phyloP scores from a whole-genome alignment of 1,284 basidiomycete genomes.

The Filobasidium uniguttulatum region DNA sequence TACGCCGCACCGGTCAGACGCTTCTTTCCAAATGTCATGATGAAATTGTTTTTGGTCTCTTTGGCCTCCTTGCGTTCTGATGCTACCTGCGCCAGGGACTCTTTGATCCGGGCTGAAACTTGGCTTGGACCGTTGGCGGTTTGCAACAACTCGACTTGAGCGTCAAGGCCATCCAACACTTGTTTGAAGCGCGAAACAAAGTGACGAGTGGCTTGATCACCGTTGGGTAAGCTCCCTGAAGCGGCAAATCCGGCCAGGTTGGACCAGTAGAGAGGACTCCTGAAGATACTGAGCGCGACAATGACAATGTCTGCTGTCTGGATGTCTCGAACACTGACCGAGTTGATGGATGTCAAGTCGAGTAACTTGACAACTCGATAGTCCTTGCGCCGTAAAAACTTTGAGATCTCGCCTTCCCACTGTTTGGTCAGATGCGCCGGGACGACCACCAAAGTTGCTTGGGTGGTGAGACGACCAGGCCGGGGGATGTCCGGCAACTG shows the following conservation, averaged over 20 bases:
- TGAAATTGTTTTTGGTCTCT: slow-evolving; percentile 22
- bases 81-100: slow-evolving; percentile 34
- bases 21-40: slow-evolving; percentile 12
- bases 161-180: slow-evolving; percentile 46
- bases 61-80: slow-evolving; percentile 24
- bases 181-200: slow-evolving; percentile 65
- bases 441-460: slow-evolving; percentile 72
- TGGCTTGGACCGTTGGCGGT: slow-evolving; percentile 43
- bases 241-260: slow-evolving; percentile 59
- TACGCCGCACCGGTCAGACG: slow-evolving; percentile 1
- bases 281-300: slow-evolving; percentile 73
- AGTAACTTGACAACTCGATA: slow-evolving; percentile 47
- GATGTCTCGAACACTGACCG: slow-evolving; percentile 58
- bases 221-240: slow-evolving; percentile 48
- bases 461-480: slow-evolving; percentile 35
- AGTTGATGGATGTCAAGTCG: slow-evolving; percentile 43
- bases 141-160: slow-evolving; percentile 54
- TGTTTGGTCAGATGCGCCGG: slow-evolving; percentile 80
- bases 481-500: slow-evolving; percentile 36
- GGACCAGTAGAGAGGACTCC: slow-evolving; percentile 58
- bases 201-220: slow-evolving; percentile 24
- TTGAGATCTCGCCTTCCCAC: slow-evolving; percentile 73
- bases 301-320: slow-evolving; percentile 75
- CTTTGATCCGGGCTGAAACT: slow-evolving; percentile 50
- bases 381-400: slow-evolving; percentile 50